Conservation (phyloP, 768 basidiomycete genomes). For the Boletus sensibilis region DNA sequence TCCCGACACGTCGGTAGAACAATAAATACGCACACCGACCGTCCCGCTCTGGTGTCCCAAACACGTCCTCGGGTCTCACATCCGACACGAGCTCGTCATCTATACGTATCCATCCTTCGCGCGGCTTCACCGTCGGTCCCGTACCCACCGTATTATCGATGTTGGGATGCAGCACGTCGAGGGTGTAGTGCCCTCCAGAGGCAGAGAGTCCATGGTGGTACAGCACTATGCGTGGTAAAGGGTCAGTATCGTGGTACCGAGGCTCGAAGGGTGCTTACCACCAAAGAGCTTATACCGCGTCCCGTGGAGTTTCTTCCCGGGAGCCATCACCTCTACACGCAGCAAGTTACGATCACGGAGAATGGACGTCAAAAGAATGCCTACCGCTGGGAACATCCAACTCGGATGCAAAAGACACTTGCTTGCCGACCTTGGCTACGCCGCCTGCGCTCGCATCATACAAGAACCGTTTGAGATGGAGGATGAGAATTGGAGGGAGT, state of each 20-base stretch:
- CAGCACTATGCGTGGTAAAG: slow-evolving; percentile 48
- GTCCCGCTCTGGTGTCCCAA: slow-evolving; percentile 46
- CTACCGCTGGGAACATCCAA: slow-evolving; percentile 71
- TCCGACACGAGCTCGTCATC: slow-evolving; percentile 89
- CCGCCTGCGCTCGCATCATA: slow-evolving; percentile 76
- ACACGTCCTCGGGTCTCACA: slow-evolving; percentile 70
- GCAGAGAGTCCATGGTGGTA: slow-evolving; percentile 94
- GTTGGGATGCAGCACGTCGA: slow-evolving; percentile 80
- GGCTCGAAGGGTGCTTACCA: slow-evolving; percentile 44
- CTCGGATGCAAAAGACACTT: slow-evolving; percentile 73
- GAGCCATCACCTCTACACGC: slow-evolving; percentile 57
- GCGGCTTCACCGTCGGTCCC: slow-evolving; percentile 29
- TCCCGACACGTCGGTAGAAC: slow-evolving; percentile 70
- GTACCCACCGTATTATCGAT: slow-evolving; percentile 41
- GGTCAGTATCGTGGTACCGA: neutral
- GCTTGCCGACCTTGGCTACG: slow-evolving; percentile 85
- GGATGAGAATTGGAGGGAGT: slow-evolving; percentile 78
- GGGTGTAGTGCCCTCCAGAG: slow-evolving; percentile 92
- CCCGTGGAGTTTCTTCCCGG: slow-evolving; percentile 45
- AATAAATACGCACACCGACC: slow-evolving; percentile 84
- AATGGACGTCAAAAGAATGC: neutral
- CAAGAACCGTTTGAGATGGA: slow-evolving; percentile 89
- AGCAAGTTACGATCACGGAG: neutral
- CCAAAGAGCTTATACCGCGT: slow-evolving; percentile 81
- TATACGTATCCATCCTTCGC: slow-evolving; percentile 86